phyloP scores from a whole-genome alignment of 2,329 filamentous ascomycete species.

The Colletotrichum cordylinicola region DNA sequence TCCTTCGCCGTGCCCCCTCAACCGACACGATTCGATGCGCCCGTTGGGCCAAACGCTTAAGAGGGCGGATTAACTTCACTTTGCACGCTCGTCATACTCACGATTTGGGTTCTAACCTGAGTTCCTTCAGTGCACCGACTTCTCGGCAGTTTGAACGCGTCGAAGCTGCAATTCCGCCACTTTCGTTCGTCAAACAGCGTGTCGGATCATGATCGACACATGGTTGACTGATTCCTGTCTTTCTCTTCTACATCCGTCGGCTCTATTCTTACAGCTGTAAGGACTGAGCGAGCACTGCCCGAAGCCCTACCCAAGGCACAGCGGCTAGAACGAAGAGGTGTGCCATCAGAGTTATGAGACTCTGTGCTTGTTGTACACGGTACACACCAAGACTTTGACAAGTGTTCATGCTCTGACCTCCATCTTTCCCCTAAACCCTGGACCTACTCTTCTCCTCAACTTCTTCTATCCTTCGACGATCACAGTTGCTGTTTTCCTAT shows the following conservation, averaged over 20 bases:
- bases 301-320: background rate
- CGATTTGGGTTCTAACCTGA: background rate
- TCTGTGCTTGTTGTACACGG: background rate
- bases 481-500: background rate
- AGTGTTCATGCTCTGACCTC: background rate
- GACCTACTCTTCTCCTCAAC: background rate
- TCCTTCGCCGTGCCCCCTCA: background rate
- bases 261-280: background rate
- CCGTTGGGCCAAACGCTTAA: background rate
- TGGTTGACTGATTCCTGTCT: background rate
- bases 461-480: background rate
- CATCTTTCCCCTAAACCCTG: background rate
- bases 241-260: background rate
- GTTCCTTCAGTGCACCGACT: background rate
- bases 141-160: background rate
- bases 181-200: background rate
- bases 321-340: background rate
- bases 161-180: background rate
- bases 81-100: background rate
- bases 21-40: background rate
- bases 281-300: background rate
- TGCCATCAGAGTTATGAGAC: background rate
- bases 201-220: background rate
- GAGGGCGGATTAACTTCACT: background rate
- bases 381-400: background rate